These are phyloP conservation scores for Kodamaea ohmeri DNA, from an alignment of 1,139 yeast species.

Conservation along the genomic window DNA sequence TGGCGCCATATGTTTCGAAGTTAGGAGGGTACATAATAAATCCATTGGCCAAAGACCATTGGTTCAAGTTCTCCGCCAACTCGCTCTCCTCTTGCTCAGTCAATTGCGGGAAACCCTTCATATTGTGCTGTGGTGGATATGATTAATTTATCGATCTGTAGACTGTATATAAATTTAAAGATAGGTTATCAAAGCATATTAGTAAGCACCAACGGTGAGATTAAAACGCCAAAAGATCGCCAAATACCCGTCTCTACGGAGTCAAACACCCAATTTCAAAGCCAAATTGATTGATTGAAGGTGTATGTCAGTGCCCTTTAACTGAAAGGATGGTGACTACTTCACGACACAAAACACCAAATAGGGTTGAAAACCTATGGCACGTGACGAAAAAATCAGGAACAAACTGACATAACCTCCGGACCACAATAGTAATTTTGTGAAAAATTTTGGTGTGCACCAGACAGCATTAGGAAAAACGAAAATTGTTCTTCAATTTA, in stretches of 20 bases:
- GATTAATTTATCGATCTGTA: slow-evolving; percentile 5
- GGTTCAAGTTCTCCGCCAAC: slow-evolving; percentile 49
- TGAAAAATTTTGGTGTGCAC: slow-evolving; percentile 11
- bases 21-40: slow-evolving; percentile 71
- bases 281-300: no score
- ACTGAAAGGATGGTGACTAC: background rate
- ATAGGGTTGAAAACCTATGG: slow-evolving; percentile 11
- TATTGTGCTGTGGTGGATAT: slow-evolving; percentile 3
- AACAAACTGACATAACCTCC: slow-evolving; percentile 3
- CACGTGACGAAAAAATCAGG: slow-evolving; percentile 7
- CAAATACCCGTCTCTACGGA: no score
- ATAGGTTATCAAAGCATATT: background rate
- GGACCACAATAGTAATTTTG: slow-evolving; percentile 1
- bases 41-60: slow-evolving; percentile 81
- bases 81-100: slow-evolving; percentile 24
- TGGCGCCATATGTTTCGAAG: slow-evolving; percentile 46
- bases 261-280: no score
- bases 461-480: slow-evolving; percentile 6
- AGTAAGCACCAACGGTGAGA: background rate
- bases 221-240: no score
- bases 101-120: slow-evolving; percentile 34
- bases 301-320: no score
- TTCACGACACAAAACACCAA: background rate
- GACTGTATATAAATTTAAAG: no score
- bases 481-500: slow-evolving; percentile 9